Evolutionary conservation across 1,284 basidiomycete species (phyloP).

Genomic region (Exobasidium cylindrosporum): DNA sequence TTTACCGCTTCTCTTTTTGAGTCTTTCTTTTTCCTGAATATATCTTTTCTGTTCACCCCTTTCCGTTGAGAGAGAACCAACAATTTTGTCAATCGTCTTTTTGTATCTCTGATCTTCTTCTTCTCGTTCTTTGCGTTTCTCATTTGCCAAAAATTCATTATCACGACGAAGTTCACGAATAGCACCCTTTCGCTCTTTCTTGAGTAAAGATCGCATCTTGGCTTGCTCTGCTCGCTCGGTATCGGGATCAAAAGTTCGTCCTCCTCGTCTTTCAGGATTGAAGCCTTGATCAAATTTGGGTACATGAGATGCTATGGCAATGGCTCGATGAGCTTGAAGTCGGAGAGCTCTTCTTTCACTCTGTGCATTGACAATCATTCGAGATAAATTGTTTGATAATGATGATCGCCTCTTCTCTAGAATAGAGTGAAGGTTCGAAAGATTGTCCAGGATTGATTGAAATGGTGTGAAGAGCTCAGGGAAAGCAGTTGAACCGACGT

Average conservation of each 20-base stretch:
- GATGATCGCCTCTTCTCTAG: constrained; percentile 20
- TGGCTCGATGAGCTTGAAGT: constrained; percentile 91
- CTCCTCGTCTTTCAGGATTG: constrained; percentile 66
- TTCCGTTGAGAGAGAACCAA: constrained; percentile 80
- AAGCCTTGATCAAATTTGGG: constrained; percentile 88
- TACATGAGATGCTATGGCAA: constrained; percentile 86
- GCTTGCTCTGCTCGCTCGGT: constrained; percentile 79
- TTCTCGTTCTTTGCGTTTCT: constrained; percentile 71
- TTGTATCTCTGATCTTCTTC: constrained; percentile 70
- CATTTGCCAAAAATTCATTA: constrained; percentile 79
- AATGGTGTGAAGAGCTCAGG: constrained; percentile 49
- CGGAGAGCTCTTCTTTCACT: constrained; percentile 74
- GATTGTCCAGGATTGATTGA: constrained; percentile 17
- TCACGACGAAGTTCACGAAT: constrained; percentile 95
- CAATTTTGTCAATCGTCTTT: constrained; percentile 63
- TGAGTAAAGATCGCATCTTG: constrained; percentile 84
- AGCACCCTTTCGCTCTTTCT: constrained; percentile 94
- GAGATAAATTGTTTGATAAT: constrained; percentile 59
- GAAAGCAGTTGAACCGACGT: constrained; percentile 39
- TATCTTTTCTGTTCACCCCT: constrained; percentile 90
- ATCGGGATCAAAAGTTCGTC: constrained; percentile 79
- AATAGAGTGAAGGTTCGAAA: constrained; percentile 18
- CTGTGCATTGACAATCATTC: constrained; percentile 66
- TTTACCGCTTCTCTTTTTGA: constrained; percentile 1
- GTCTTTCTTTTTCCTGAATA: constrained; percentile 61